A percentile compares a stretch with the other conserved stretches of the same genome.
Evolutionary conservation across 2,329 filamentous ascomycete species (phyloP).

Genomic region (Fusarium brachygibbosum): DNA sequence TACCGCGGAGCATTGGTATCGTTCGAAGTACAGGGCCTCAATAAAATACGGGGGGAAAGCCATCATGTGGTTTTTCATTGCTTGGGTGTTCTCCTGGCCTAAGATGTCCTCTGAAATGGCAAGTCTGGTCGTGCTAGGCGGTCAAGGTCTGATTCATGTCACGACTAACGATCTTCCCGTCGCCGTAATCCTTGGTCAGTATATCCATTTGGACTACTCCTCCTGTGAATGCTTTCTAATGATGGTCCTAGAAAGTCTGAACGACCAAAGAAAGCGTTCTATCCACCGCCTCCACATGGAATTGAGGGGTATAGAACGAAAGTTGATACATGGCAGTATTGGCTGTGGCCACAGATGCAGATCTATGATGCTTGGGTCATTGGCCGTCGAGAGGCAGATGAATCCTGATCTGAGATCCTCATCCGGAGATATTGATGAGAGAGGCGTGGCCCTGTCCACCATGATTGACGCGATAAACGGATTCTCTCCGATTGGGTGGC

Average conservation of each 20-base stretch:
- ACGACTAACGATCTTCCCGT: neutral
- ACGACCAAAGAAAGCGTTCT: neutral
- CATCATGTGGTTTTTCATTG: neutral
- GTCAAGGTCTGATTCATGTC: neutral
- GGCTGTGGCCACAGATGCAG: neutral
- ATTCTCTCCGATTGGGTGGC: too few species aligned
- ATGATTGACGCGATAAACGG: too few species aligned
- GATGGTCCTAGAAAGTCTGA: neutral
- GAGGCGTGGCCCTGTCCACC: too few species aligned
- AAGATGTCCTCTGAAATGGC: neutral
- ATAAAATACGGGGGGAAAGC: neutral
- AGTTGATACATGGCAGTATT: neutral
- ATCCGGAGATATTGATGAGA: too few species aligned
- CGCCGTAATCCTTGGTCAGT: neutral
- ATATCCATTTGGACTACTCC: too few species aligned
- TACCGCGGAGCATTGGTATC: neutral
- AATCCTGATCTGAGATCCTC: too few species aligned
- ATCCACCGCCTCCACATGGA: too few species aligned
- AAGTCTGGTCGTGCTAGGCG: neutral
- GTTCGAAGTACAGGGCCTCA: neutral
- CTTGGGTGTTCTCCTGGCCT: neutral
- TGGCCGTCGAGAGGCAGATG: too few species aligned
- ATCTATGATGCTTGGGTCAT: neutral
- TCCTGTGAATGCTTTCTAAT: rapidly evolving
- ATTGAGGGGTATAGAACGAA: too few species aligned